These are phyloP conservation scores for Calamus simplicifolius DNA, from an alignment of 176 grass and related monocot genomes.

Conservation along the genomic window DNA sequence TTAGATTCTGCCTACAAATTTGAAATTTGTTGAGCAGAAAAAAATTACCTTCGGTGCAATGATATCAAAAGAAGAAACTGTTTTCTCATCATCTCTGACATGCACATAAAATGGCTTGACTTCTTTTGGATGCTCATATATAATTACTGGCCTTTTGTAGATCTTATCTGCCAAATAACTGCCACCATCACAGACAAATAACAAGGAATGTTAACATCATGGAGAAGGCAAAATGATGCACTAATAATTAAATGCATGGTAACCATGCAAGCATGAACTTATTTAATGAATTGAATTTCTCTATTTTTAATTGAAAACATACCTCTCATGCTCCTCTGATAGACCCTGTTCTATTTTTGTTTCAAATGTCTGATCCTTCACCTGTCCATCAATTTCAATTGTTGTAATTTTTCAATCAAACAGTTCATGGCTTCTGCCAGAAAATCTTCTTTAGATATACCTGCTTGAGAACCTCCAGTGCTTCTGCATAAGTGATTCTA, in stretches of 20 bases:
- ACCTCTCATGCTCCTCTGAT: conserved; percentile 47
- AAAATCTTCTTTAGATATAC: conserved; percentile 9
- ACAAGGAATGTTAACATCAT: too few species aligned
- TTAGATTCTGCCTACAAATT: too few species aligned
- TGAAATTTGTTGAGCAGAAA: too few species aligned
- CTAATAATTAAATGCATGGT: too few species aligned
- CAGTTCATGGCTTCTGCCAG: too few species aligned
- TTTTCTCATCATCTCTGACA: conserved; percentile 30
- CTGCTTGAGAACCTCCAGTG: conserved; percentile 39
- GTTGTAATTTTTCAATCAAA: too few species aligned
- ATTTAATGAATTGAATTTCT: too few species aligned
- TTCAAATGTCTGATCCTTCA: conserved; percentile 33
- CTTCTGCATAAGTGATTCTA: conserved; percentile 50
- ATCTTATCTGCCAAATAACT: conserved; percentile 41
- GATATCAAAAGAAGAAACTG: conserved; percentile 51
- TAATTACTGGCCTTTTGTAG: conserved; percentile 32
- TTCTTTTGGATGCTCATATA: conserved; percentile 54
- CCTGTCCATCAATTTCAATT: conserved; percentile 19
- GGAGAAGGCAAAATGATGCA: too few species aligned
- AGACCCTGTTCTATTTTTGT: conserved; percentile 43
- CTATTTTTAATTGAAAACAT: neutral
- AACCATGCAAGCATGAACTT: too few species aligned
- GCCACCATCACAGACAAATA: neutral
- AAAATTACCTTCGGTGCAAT: conserved; percentile 46
- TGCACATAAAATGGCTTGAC: conserved; percentile 58